Evolutionary conservation across 768 basidiomycete genomes (phyloP), one percentile per base, ranked within the genome.

Genomic region (Lactifluus echinatus): DNA sequence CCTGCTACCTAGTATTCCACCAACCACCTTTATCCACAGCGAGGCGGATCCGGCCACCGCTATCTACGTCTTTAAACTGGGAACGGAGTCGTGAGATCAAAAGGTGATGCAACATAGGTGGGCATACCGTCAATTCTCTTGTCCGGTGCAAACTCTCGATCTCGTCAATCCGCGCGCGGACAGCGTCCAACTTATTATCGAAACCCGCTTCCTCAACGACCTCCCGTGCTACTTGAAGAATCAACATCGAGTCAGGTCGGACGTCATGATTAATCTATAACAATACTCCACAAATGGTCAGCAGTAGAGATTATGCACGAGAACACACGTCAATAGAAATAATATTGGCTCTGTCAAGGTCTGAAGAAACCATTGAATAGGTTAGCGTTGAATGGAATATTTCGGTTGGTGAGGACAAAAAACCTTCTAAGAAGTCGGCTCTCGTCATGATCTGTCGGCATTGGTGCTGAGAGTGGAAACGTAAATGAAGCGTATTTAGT

Each of bases 81-180:
- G n/a, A 52, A 55, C 33, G 19, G 29, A n/a, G n/a, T 47, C 43
- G 50, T 55, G 28, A 60, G 59, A 26, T 40, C 42, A 28, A 29
- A 19, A 50, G 14, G 52, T 44, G 48, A 51, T 50, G 42, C 14
- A 42, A 37, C 28, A 3, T 12, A 40, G 31, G 40, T 11, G 24
- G 26, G 52, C 60, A 8, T 55, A 88, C 87, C 42, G 85, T 88
- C 59, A 89, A 69, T 70, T 90, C 87, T 55, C 85, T 73, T 23
- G 88, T 90, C 42, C 88, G 77, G 61, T 88, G 87, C 56, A 92
- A 66, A 68, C 84, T 86, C 71, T 94, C 92, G 65, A 94, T 93
- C 69, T 89, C 85, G 68, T 92, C 87, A 39, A 93, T 82, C 14
- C 93, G 76, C 57, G 80, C 80, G 49, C 87, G 75, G 5, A 91